phyloP scores from a whole-genome alignment of 345 rosid genomes.

The Citrus hindsii region DNA sequence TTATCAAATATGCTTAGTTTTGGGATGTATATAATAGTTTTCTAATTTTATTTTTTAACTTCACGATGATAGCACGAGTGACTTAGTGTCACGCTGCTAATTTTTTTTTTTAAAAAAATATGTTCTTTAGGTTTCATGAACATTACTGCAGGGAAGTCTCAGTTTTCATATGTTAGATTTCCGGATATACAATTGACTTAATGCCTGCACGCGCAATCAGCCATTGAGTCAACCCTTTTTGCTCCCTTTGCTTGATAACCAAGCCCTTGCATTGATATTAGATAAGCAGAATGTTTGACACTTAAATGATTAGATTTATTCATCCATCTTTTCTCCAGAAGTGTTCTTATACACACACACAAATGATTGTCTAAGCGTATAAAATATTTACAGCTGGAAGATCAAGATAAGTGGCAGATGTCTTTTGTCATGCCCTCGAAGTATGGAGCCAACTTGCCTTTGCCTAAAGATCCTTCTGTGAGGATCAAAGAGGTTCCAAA shows the following conservation, averaged over 20 bases:
- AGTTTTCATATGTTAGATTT: not conserved
- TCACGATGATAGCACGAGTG: not conserved
- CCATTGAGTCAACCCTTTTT: not conserved
- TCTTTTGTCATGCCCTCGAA: constrained; percentile 90
- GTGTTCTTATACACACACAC: not conserved
- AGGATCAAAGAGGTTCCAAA: constrained; percentile 65
- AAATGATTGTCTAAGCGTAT: not conserved
- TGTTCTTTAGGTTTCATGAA: not conserved
- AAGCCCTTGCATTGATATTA: not conserved
- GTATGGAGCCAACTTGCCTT: constrained; percentile 72
- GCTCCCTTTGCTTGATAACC: not conserved
- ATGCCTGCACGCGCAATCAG: not conserved
- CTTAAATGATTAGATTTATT: not conserved
- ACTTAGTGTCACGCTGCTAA: not conserved
- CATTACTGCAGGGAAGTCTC: not conserved
- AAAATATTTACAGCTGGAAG: constrained; percentile 36
- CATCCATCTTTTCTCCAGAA: not conserved
- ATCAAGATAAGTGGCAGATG: constrained; percentile 79
- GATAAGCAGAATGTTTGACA: not conserved
- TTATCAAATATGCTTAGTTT: not conserved
- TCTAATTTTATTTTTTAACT: not conserved
- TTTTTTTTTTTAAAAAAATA: not conserved
- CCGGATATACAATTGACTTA: not conserved
- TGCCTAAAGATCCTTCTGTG: constrained; percentile 75
- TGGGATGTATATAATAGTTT: not conserved